A percentile compares a stretch with the other conserved stretches of the same genome.
Conservation (phyloP, 2,329 filamentous ascomycete genomes). For the Pestalotiopsis sp. region DNA sequence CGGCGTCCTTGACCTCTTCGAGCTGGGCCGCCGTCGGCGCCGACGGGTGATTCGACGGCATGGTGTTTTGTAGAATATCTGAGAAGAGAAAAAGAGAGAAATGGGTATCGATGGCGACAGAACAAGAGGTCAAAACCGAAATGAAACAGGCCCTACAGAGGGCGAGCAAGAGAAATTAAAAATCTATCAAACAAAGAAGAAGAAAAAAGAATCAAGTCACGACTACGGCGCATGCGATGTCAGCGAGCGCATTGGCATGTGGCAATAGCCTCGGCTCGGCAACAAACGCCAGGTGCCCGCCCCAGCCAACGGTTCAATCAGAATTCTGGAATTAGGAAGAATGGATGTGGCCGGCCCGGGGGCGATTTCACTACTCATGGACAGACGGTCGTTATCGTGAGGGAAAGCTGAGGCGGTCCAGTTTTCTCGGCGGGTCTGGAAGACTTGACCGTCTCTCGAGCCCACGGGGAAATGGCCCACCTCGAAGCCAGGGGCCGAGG, state of each 20-base stretch:
- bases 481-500: neutral
- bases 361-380: constrained; percentile 1
- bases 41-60: neutral
- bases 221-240: neutral
- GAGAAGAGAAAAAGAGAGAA: neutral
- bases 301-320: constrained; percentile 4
- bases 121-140: neutral
- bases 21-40: constrained; percentile 27
- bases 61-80: neutral
- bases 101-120: neutral
- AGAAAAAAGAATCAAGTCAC: neutral
- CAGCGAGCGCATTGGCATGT: neutral
- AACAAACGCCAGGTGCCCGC: neutral
- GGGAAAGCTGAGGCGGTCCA: neutral
- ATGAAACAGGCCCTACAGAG: neutral
- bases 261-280: constrained; percentile 11
- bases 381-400: constrained; percentile 5
- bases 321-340: constrained; percentile 1
- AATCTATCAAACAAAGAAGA: neutral
- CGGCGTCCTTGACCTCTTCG: constrained; percentile 51
- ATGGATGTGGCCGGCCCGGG: neutral
- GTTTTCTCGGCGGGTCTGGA: constrained; percentile 6
- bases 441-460: neutral
- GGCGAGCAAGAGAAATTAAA: neutral
- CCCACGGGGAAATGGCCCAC: constrained; percentile 7